These are phyloP conservation scores for Rhizopogon sp. DNA, from an alignment of 768 basidiomycete genomes.

Conservation along the genomic window DNA sequence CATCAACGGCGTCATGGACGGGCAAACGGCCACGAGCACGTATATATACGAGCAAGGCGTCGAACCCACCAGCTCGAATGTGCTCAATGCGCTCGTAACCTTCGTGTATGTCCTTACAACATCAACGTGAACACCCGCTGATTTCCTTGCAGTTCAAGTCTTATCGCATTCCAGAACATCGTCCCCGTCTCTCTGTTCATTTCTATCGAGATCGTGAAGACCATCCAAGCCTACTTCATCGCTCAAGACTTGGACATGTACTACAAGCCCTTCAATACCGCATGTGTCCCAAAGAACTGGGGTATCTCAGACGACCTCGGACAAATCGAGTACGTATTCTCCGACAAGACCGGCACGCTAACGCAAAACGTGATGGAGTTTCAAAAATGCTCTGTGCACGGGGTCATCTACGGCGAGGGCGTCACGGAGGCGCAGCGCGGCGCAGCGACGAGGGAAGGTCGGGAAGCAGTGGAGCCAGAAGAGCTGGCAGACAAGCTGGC, in stretches of 20 bases:
- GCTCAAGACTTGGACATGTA: constrained; percentile 97
- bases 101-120: constrained; percentile 65
- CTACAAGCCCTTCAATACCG: constrained; percentile 78
- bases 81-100: constrained; percentile 79
- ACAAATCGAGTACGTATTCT: constrained; percentile 94
- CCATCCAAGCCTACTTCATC: constrained; percentile 95
- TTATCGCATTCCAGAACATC: constrained; percentile 97
- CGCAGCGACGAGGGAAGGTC: constrained; percentile 79
- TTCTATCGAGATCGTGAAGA: constrained; percentile 97
- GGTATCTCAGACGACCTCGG: constrained; percentile 98
- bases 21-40: constrained; percentile 55
- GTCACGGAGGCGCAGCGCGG: constrained; percentile 94
- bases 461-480: constrained; percentile 58
- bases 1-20: constrained; percentile 69
- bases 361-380: constrained; percentile 99
- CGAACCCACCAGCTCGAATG: constrained; percentile 53
- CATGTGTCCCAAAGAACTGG: constrained; percentile 96
- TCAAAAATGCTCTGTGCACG: constrained; percentile 88
- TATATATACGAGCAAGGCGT: constrained; percentile 66
- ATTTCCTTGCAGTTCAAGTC: constrained; percentile 58
- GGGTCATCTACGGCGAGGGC: constrained; percentile 87
- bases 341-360: constrained; percentile 94
- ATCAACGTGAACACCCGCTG: constrained; percentile 3
- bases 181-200: constrained; percentile 95
- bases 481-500: constrained; percentile 67